Conservation (phyloP, 1,284 basidiomycete genomes). For the Pseudozyma sp. region DNA sequence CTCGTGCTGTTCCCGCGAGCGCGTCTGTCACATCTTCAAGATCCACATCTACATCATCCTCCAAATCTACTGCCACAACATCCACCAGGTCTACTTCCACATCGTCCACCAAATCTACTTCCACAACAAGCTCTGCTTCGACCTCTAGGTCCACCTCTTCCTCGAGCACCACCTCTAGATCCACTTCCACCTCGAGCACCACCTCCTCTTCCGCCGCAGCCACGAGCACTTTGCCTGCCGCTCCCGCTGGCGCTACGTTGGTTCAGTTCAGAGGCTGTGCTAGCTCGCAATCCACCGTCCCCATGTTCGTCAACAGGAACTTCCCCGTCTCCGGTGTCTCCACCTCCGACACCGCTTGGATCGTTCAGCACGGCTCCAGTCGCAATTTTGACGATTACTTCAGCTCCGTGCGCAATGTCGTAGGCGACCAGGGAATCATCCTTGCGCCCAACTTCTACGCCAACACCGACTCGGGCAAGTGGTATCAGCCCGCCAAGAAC, state of each 20-base stretch:
- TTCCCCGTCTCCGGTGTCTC: slow-evolving; percentile 23
- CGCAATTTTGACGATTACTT: slow-evolving; percentile 51
- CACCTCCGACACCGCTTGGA: slow-evolving; percentile 30
- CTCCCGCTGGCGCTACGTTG: slow-evolving; percentile 26
- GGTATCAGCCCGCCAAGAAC: slow-evolving; percentile 28
- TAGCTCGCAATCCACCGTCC: slow-evolving; percentile 15
- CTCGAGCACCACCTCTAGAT: neutral
- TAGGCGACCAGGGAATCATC: slow-evolving; percentile 36
- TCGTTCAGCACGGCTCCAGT: slow-evolving; percentile 48
- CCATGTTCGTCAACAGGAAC: slow-evolving; percentile 50
- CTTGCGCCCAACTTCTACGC: slow-evolving; percentile 47
- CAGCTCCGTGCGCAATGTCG: slow-evolving; percentile 34
- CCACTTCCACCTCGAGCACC: neutral
- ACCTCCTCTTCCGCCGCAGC: neutral
- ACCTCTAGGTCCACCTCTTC: neutral
- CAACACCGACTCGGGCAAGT: slow-evolving; percentile 14
- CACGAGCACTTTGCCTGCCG: slow-evolving; percentile 2
- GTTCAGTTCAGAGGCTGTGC: slow-evolving; percentile 31
- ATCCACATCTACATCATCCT: neutral
- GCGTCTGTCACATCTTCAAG: neutral
- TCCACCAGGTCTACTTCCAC: neutral
- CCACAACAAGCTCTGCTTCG: neutral
- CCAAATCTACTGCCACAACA: neutral
- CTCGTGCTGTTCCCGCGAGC: neutral
- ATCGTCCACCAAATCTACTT: neutral